Evolutionary conservation across 108 stramenopile species (phyloP), one percentile per base, ranked within the genome.

Genomic region (Fragilariopsis cylindrus): DNA sequence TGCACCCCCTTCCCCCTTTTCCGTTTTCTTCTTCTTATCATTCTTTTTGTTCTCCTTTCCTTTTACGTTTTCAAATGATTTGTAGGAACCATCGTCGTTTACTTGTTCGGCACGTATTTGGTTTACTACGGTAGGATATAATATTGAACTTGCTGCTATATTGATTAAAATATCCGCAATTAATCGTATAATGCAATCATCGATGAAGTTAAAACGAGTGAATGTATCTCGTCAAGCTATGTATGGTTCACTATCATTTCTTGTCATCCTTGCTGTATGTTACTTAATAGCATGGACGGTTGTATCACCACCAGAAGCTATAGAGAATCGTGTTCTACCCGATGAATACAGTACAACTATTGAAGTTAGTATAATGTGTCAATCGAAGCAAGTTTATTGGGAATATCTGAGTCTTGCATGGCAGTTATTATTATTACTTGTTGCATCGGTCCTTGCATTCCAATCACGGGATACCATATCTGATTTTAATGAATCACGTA

Each of bases 71-170:
- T 52, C 50, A 9, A 52, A 52, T 13, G 13, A 52, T 52, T 13
- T 9, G 13, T 52, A 52, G 50, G 68, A 60, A 72, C 78, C 82
- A 5, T 57, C 44, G 4, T 45, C 8, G 5, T 53, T 12, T 4
- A 55, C 53, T 43, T 83, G 82, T 57, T 76, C 53, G 43, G 42
- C 56, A 4, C n/a, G 53, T 13, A 53, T 60, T 7, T 83, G 82
- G 82, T 52, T 83, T 11, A 49, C 76, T 0, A 57, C 12, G 42
- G 43, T 83, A 44, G 82, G 82, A 43, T 83, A 76, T 62, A 83
- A 69, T 0, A 15, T 76, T 12, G 74, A 41, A 13, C 71, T 83
- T 21, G 66, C 76, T 6, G 78, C 82, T 13, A 19, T 78, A 11
- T 12, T 83, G 15, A 60, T 83, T 8, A 78, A 78, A 52, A 57